These are phyloP conservation scores for Miamiensis avidus DNA, from an alignment of 169 alveolate species.

Conservation along the genomic window DNA sequence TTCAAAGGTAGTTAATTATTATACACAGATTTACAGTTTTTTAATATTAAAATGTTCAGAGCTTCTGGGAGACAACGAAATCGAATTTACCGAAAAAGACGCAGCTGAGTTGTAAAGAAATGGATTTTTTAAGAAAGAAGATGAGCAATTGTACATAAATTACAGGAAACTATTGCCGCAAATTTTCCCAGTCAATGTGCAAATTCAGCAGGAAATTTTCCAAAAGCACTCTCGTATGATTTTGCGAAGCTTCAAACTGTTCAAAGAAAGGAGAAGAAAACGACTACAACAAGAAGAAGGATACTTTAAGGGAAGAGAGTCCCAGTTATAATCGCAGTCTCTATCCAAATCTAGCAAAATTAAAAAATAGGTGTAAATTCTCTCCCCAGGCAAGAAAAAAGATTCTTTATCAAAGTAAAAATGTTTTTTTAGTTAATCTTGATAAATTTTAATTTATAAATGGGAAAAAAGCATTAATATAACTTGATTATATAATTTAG, in stretches of 20 bases:
- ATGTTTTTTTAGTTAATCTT: background rate
- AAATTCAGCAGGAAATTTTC: slow-evolving; percentile 18
- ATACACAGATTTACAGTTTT: too few species aligned
- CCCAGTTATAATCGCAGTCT: background rate
- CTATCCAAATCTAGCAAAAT: background rate
- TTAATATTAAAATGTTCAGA: background rate
- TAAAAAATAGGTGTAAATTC: background rate
- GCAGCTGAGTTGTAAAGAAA: background rate
- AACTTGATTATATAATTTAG: too few species aligned
- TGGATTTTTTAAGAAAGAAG: background rate
- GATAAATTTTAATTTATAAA: too few species aligned
- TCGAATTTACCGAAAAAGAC: background rate
- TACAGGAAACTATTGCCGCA: slow-evolving; percentile 3
- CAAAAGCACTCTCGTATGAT: slow-evolving; percentile 1
- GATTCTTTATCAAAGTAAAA: background rate
- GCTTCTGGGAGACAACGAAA: slow-evolving; percentile 1
- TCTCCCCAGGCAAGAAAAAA: background rate
- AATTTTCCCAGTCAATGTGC: slow-evolving; percentile 6
- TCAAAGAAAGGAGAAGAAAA: background rate
- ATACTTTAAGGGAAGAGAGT: background rate
- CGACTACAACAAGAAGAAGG: background rate
- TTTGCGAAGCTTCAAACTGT: slow-evolving; percentile 5
- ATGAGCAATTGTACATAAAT: background rate
- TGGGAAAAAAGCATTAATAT: too few species aligned
- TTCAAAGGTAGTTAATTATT: background rate